Base-by-base conservation (phyloP, 257 asterid genomes). In the Echium plantagineum region DNA sequence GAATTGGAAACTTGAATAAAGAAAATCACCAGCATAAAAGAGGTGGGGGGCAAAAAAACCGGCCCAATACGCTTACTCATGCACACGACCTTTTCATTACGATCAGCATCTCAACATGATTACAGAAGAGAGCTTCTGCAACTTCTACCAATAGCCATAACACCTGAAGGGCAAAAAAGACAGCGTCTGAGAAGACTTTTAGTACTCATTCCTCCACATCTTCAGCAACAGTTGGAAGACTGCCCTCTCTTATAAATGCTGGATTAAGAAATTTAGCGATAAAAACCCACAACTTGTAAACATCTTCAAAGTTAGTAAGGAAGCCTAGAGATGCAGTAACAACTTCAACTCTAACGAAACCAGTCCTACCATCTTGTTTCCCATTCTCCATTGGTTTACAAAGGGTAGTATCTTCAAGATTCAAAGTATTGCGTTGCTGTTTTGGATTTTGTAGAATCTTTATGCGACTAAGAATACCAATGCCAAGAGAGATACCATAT, bases 281-380 rank as follows among this genome's bases (percentile, higher is more conserved):
- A 52, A 93, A 93, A 13, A 89, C 95, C 99, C 97, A 93, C 81
- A 93, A 69, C 70, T 86, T 89, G 30, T 84, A 93, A 19, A 89
- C 99, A 65, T 93, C 99, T n/a, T 83, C 93, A 55, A 93, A 93
- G 74, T 93, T 83, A 10, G 89, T 80, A 74, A 93, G 66, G 63
- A 93, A 93, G 38, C 96, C 85, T 53, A 93, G 95, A 10, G 97
- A 93, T 60, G 99, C 99, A 58, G 99, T 93, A 53, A 93, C 95
- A 52, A 93, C 99, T 69, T 93, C 99, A 5, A 89, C 97, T 66
- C 95, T 77, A 53, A 93, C 77, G 77, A 80, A 89, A 32, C 97
- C 99, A 57, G 84, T 79, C 72, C 83, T 84, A 56, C 85, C 78
- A 2, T 84, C 84, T 21, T 76, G 83, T 56, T 70, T 75, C n/a